A percentile compares a stretch with the other conserved stretches of the same genome.
phyloP scores from a whole-genome alignment of 371 early-diverging fungal species.

The Circinella umbellata region DNA sequence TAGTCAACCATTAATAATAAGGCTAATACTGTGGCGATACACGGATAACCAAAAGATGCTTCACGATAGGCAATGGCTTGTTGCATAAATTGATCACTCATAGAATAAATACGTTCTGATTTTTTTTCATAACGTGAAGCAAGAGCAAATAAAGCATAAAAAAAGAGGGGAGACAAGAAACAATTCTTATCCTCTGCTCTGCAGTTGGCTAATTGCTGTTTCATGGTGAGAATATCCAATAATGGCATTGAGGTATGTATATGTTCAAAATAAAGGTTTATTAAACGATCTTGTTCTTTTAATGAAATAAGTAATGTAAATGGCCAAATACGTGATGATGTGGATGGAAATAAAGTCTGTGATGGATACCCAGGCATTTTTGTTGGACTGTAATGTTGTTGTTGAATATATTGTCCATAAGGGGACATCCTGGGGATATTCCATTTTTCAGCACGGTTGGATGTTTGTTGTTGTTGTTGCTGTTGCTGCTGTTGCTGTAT shows the following conservation, averaged over 20 bases:
- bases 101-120: not conserved
- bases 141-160: conserved; percentile 47
- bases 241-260: conserved; percentile 61
- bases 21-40: conserved; percentile 37
- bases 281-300: conserved; percentile 37
- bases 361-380: conserved; percentile 14
- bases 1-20: conserved; percentile 38
- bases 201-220: conserved; percentile 23
- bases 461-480: not conserved
- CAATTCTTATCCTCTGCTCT: conserved; percentile 10
- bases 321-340: conserved; percentile 5
- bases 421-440: conserved; percentile 6
- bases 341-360: not conserved
- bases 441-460: conserved; percentile 8
- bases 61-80: conserved; percentile 29
- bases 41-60: conserved; percentile 30
- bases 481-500: not conserved
- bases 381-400: conserved; percentile 10
- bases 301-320: conserved; percentile 11
- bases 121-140: conserved; percentile 32
- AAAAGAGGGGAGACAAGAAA: conserved; percentile 44
- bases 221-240: conserved; percentile 41
- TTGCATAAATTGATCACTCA: conserved; percentile 18
- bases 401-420: conserved; percentile 24
- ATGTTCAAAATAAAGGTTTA: conserved; percentile 58